Conservation (phyloP, 768 basidiomycete genomes). For the Mycena latifolia region DNA sequence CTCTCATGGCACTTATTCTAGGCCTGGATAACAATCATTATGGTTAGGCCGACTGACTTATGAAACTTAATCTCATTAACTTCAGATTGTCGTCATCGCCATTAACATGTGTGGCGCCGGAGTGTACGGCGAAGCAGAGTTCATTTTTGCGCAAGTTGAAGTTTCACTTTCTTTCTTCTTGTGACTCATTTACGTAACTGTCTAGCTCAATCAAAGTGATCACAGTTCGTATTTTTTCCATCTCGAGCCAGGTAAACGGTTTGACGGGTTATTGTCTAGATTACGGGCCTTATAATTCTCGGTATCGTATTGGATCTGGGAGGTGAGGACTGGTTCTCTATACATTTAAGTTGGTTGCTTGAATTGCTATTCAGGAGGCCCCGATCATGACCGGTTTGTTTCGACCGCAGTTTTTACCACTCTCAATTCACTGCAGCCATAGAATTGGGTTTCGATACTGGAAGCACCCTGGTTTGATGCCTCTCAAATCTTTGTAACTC, state of each 20-base stretch:
- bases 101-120: slow-evolving; percentile 70
- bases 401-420: not conserved
- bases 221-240: slow-evolving; percentile 47
- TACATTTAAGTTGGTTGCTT: too few species aligned
- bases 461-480: slow-evolving; percentile 68
- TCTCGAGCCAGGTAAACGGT: too few species aligned
- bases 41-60: too few species aligned
- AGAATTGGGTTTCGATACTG: slow-evolving; percentile 85
- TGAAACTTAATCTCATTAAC: too few species aligned
- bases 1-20: not conserved
- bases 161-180: not conserved
- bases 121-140: slow-evolving; percentile 89
- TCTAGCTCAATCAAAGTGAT: slow-evolving; percentile 87
- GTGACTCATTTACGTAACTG: not conserved
- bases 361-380: too few species aligned
- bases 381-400: slow-evolving; percentile 72
- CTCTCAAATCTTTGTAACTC: not conserved
- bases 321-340: slow-evolving; percentile 49
- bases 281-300: slow-evolving; percentile 76
- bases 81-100: not conserved
- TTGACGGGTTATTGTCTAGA: slow-evolving; percentile 46
- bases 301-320: slow-evolving; percentile 87
- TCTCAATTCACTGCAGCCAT: too few species aligned
- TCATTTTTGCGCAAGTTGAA: slow-evolving; percentile 79
- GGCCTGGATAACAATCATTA: slow-evolving; percentile 77